Evolutionary conservation across 1,284 basidiomycete genomes (phyloP).

Genomic region (Peniophora sp.): DNA sequence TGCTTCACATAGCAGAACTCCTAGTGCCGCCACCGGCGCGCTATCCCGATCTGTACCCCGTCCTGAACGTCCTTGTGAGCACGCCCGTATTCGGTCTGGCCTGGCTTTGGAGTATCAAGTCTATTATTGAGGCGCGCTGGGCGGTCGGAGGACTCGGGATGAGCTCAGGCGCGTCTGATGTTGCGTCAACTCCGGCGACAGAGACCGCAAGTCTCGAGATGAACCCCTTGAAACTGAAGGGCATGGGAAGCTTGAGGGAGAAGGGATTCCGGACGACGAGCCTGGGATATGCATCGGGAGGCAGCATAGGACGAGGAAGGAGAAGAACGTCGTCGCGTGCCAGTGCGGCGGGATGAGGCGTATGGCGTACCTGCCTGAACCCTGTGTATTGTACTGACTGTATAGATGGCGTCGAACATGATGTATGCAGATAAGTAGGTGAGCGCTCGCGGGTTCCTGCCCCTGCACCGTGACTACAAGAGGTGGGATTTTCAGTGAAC

Average conservation of each 20-base stretch:
- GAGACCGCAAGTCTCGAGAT: neutral
- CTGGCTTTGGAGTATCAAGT: slow-evolving; percentile 75
- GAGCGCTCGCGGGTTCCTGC: too few relatives aligned
- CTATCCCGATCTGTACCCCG: slow-evolving; percentile 82
- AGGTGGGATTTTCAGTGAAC: too few relatives aligned
- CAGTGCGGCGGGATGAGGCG: too few relatives aligned
- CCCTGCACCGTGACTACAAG: too few relatives aligned
- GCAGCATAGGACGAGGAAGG: neutral
- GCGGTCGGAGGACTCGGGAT: slow-evolving; percentile 35
- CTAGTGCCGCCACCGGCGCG: slow-evolving; percentile 55
- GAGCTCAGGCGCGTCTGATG: neutral
- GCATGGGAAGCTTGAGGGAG: slow-evolving; percentile 4
- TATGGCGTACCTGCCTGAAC: too few relatives aligned
- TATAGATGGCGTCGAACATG: too few relatives aligned
- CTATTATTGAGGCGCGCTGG: slow-evolving; percentile 62
- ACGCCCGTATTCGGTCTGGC: slow-evolving; percentile 70
- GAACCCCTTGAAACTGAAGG: neutral
- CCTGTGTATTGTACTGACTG: too few relatives aligned
- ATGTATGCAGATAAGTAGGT: too few relatives aligned
- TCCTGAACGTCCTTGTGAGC: slow-evolving; percentile 80
- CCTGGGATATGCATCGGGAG: slow-evolving; percentile 2
- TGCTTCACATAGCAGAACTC: slow-evolving; percentile 61
- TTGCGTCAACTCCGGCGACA: neutral
- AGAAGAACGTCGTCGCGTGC: slow-evolving; percentile 6
- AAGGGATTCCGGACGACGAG: slow-evolving; percentile 4